These are phyloP conservation scores for Neofusicoccum kwambonambiense DNA, from an alignment of 2,329 filamentous ascomycete species.

Conservation along the genomic window DNA sequence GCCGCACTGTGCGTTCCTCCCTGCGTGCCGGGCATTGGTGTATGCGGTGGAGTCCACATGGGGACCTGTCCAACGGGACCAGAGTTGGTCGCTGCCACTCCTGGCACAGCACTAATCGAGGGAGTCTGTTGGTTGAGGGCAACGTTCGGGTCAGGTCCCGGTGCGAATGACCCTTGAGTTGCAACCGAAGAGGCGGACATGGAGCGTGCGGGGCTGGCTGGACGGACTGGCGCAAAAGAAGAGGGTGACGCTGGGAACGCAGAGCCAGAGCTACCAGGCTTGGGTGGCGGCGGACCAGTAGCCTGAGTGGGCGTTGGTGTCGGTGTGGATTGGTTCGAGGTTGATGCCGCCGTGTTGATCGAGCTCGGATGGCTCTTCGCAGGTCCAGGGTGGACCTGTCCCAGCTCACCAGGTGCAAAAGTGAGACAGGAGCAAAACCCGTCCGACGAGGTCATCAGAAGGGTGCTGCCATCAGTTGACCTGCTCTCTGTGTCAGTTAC, in stretches of 20 bases:
- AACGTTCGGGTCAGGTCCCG: conserved; percentile 33
- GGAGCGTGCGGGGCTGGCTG: conserved; percentile 78
- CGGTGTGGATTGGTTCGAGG: conserved; percentile 65
- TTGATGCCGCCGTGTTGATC: conserved; percentile 41
- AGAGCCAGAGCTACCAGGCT: conserved; percentile 44
- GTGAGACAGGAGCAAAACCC: conserved; percentile 93
- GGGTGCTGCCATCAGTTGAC: conserved; percentile 72
- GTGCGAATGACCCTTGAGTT: conserved; percentile 57
- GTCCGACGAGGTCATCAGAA: conserved; percentile 96
- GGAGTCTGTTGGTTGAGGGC: conserved; percentile 77
- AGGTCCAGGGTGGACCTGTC: conserved; percentile 74
- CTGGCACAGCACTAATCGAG: conserved; percentile 72
- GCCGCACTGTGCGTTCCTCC: conserved; percentile 45
- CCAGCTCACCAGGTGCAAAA: conserved; percentile 80
- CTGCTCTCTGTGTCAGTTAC: conserved; percentile 44
- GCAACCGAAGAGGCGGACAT: conserved; percentile 80
- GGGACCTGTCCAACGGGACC: conserved; percentile 55
- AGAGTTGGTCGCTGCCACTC: conserved; percentile 72
- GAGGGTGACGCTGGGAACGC: conserved; percentile 59
- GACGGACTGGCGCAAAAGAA: conserved; percentile 54
- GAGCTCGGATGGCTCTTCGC: conserved; percentile 43
- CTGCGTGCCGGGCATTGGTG: conserved; percentile 56
- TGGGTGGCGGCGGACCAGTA: conserved; percentile 30
- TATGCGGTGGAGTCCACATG: conserved; percentile 87
- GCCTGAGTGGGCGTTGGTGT: conserved; percentile 63